These are phyloP conservation scores for Globisporangium cystogenes DNA, from an alignment of 352 stramenopile genomes.

Conservation along the genomic window DNA sequence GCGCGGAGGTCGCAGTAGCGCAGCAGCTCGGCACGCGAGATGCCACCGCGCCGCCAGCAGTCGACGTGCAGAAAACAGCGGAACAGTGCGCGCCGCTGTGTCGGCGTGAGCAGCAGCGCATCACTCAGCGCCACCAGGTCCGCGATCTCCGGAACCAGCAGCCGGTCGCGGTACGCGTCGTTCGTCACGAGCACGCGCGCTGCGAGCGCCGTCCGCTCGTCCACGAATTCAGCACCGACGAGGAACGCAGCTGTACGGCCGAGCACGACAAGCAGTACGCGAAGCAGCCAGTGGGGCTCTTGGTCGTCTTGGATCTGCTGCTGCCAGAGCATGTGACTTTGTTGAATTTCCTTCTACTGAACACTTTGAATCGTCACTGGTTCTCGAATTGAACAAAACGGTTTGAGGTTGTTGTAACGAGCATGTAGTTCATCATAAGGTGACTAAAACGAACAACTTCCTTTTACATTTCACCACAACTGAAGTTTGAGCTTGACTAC, in stretches of 20 bases:
- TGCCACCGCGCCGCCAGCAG: slow-evolving; percentile 40
- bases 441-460: no score
- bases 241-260: slow-evolving; percentile 25
- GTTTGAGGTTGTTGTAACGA: no score
- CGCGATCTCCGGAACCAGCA: slow-evolving; percentile 51
- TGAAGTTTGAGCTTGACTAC: no score
- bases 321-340: no score
- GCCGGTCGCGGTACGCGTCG: slow-evolving; percentile 55
- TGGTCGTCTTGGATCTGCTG: not conserved
- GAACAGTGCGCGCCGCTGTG: slow-evolving; percentile 56
- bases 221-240: slow-evolving; percentile 35
- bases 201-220: slow-evolving; percentile 40
- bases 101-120: slow-evolving; percentile 37
- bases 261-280: slow-evolving; percentile 1
- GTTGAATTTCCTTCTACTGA: no score
- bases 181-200: slow-evolving; percentile 42
- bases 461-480: no score
- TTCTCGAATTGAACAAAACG: no score
- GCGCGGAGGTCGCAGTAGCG: slow-evolving; percentile 46
- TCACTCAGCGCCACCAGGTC: slow-evolving; percentile 53
- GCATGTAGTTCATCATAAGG: no score
- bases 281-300: not conserved
- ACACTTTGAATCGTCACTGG: no score
- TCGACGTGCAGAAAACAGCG: slow-evolving; percentile 60
- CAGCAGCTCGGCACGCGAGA: slow-evolving; percentile 45